phyloP scores from a whole-genome alignment of 2,329 filamentous ascomycete species.

The Sodiomyces alkalinus region DNA sequence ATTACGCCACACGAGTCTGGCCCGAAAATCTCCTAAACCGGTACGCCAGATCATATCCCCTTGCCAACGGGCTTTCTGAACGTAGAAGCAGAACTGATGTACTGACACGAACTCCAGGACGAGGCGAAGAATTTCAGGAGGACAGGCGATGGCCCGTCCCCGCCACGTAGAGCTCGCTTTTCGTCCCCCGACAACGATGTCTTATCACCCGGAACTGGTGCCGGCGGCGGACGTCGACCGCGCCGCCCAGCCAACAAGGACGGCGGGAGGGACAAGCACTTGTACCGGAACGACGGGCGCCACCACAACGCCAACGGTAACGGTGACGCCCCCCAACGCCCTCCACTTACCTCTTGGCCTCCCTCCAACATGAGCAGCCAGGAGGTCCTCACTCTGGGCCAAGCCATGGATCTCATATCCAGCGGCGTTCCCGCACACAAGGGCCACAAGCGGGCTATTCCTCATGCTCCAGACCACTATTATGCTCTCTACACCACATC shows the following conservation, averaged over 20 bases:
- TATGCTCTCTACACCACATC: constrained; percentile 40
- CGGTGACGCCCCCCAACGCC: constrained; percentile 13
- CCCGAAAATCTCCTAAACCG: constrained; percentile 19
- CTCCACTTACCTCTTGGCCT: constrained; percentile 39
- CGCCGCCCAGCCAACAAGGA: constrained; percentile 20
- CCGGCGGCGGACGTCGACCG: constrained; percentile 12
- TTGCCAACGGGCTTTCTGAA: no score
- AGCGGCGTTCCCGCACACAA: constrained; percentile 40
- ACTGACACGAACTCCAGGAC: constrained; percentile 11
- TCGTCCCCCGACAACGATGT: constrained; percentile 8
- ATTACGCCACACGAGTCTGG: constrained; percentile 31
- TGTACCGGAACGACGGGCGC: constrained; percentile 24
- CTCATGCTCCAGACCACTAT: constrained; percentile 39
- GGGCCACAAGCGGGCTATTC: constrained; percentile 36
- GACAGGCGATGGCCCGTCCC: constrained; percentile 18
- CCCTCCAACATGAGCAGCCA: constrained; percentile 31
- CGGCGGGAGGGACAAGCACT: constrained; percentile 20
- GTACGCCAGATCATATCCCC: constrained; percentile 10
- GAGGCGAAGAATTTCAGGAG: constrained; percentile 16
- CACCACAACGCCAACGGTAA: constrained; percentile 11
- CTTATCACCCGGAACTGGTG: no score
- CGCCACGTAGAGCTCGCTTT: constrained; percentile 11
- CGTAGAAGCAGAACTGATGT: no score
- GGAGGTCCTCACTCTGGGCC: constrained; percentile 35
- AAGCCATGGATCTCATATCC: constrained; percentile 42